Evolutionary conservation across 495 filamentous ascomycete genomes (phyloP), one percentile per base, ranked within the genome.

Genomic region (Lichenothelia convexa): DNA sequence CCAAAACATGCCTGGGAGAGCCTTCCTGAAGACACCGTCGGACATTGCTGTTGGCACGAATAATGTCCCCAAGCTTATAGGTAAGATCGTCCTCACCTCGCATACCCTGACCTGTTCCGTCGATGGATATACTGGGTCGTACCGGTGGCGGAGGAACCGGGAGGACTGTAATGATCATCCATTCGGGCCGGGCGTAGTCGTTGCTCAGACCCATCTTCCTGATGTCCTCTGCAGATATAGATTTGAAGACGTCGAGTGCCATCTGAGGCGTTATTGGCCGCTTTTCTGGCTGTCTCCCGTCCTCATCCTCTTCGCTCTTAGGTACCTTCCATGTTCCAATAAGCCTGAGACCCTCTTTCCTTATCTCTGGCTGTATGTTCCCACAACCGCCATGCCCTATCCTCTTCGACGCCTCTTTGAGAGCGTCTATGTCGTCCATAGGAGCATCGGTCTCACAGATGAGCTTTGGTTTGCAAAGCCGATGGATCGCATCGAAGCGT

Each of bases 21-120:
- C 87, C 86, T 53, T 93, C 83, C 30, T 76, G 68, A 40, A 89
- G 76, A 31, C 84, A 85, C 36, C 84, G 74, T 27, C 77, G 71
- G 21, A 99, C 85, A 45, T 93, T 94, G 46, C 78, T 75, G 61
- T 95, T 99, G 37, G 91, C 89, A 44, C 89, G 85, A 41, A 99
- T 86, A 51, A 99, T 93, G 59, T 99, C 89, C 44, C 85, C 84
- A 31, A 99, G 63, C 57, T 99, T 99, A 64, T 93, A 95, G 0
- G 89, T 99, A 67, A 99, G 64, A 66, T 99, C 89, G 53, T 99
- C 89, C 55, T 99, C 89, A 50, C 87, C 86, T 32, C 89, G 77
- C 57, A 82, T 67, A 40, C 87, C 89, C 45, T 80, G 77, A 24
- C 69, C 73, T 32, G 80, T 84, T 39, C 87, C 87, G 59, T 94